A percentile compares a stretch with the other conserved stretches of the same genome.
Evolutionary conservation across 176 grass and related monocot species (phyloP).

Genomic region (Poa pratensis): DNA sequence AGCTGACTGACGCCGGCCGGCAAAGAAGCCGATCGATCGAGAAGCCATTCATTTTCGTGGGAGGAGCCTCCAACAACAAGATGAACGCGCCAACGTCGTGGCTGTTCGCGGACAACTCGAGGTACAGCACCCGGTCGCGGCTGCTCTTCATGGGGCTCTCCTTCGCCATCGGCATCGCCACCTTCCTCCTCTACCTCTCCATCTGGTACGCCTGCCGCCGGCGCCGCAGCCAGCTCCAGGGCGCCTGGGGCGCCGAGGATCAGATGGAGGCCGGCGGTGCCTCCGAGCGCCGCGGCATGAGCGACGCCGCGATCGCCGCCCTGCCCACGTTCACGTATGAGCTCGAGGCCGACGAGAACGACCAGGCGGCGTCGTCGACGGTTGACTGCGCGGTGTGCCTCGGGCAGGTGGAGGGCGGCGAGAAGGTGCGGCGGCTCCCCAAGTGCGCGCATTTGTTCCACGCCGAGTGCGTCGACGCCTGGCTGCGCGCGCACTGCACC

Average conservation of each 20-base stretch:
- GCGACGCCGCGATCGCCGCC: conserved; percentile 44
- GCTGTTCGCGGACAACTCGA: conserved; percentile 53
- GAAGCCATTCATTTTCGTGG: conserved; percentile 9
- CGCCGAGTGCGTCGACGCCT: conserved; percentile 69
- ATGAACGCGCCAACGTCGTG: conserved; percentile 55
- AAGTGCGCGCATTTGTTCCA: conserved; percentile 78
- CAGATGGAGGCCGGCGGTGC: neutral
- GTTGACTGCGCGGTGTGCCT: conserved; percentile 72
- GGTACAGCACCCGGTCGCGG: conserved; percentile 48
- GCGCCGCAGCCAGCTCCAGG: neutral
- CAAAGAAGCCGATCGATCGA: neutral
- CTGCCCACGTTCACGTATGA: conserved; percentile 48
- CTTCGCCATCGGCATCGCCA: conserved; percentile 74
- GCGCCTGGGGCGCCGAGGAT: neutral
- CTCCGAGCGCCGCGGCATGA: conserved; percentile 25
- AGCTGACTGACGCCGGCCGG: neutral
- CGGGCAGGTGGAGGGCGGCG: conserved; percentile 52
- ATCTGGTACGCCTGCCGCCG: conserved; percentile 57
- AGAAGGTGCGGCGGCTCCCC: conserved; percentile 62
- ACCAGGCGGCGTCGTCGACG: neutral
- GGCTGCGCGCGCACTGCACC: conserved; percentile 57
- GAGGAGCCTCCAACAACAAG: neutral
- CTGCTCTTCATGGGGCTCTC: conserved; percentile 74
- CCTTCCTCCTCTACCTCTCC: conserved; percentile 64
- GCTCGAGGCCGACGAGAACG: neutral